phyloP scores from a whole-genome alignment of 768 basidiomycete genomes.

The Mycena venus region DNA sequence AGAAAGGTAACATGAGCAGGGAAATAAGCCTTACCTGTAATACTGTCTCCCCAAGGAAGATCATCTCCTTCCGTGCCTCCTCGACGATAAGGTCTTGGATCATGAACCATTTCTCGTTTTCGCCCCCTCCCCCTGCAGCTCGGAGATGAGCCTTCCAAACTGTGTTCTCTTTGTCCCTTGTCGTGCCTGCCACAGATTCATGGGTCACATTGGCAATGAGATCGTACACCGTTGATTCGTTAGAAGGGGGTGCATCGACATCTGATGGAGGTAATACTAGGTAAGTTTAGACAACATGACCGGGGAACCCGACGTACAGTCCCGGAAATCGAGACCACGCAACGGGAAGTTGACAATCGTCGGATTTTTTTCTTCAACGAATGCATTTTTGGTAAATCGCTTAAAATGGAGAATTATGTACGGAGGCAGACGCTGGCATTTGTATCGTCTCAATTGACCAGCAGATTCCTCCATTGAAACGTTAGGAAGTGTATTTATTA shows the following conservation, averaged over 20 bases:
- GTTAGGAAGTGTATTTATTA: constrained; percentile 15
- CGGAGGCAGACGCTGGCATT: constrained; percentile 89
- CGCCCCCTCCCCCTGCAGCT: constrained; percentile 80
- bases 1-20: constrained; percentile 21
- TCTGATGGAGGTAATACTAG: constrained; percentile 62
- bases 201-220: constrained; percentile 96
- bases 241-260: constrained; percentile 75
- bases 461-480: constrained; percentile 74
- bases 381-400: constrained; percentile 95
- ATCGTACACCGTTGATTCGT: constrained; percentile 86
- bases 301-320: constrained; percentile 73
- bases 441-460: constrained; percentile 89
- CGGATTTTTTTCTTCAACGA: constrained; percentile 99
- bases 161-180: constrained; percentile 91
- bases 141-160: constrained; percentile 94
- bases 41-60: constrained; percentile 96
- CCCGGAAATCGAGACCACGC: constrained; percentile 90
- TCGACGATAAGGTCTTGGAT: constrained; percentile 97
- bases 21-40: constrained; percentile 76
- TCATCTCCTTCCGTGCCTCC: constrained; percentile 97
- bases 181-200: constrained; percentile 96
- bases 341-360: constrained; percentile 98
- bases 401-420: constrained; percentile 97
- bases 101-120: constrained; percentile 94
- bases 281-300: constrained; percentile 37